These are phyloP conservation scores for Neostapfia colusana DNA, from an alignment of 176 grass and related monocot species.

Conservation along the genomic window DNA sequence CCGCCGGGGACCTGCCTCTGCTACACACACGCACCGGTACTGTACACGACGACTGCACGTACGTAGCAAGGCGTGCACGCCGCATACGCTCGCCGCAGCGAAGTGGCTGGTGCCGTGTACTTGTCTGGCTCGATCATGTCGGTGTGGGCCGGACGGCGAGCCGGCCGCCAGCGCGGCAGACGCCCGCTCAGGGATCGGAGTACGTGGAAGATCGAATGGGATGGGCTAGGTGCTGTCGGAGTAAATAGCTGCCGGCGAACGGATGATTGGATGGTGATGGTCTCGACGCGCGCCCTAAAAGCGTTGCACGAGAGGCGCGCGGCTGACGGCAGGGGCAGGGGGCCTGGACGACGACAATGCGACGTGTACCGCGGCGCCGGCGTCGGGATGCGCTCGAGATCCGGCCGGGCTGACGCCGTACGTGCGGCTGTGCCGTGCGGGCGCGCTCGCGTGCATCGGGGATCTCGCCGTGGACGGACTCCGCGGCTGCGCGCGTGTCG, in stretches of 20 bases:
- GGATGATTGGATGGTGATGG: conserved; percentile 10
- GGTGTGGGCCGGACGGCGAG: background rate
- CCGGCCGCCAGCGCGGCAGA: background rate
- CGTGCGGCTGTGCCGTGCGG: too few species aligned
- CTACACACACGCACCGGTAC: background rate
- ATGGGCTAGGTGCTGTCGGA: too few species aligned
- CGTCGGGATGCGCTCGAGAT: background rate
- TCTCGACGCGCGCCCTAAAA: background rate
- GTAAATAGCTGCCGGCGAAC: background rate
- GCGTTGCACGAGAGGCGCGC: background rate
- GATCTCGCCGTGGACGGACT: background rate
- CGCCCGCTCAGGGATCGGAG: too few species aligned
- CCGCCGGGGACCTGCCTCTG: too few species aligned
- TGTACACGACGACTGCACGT: background rate
- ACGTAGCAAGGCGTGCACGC: background rate
- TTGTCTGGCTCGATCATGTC: background rate
- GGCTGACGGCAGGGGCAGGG: background rate
- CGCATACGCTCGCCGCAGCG: background rate
- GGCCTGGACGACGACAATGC: too few species aligned
- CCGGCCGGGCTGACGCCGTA: background rate
- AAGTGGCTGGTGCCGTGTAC: background rate
- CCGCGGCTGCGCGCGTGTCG: background rate
- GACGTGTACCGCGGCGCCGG: background rate
- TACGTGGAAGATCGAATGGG: too few species aligned
- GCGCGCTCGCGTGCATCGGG: background rate